phyloP scores from a whole-genome alignment of 164 flowering plant species.

The Kalanchoe fedtschenkoi region DNA sequence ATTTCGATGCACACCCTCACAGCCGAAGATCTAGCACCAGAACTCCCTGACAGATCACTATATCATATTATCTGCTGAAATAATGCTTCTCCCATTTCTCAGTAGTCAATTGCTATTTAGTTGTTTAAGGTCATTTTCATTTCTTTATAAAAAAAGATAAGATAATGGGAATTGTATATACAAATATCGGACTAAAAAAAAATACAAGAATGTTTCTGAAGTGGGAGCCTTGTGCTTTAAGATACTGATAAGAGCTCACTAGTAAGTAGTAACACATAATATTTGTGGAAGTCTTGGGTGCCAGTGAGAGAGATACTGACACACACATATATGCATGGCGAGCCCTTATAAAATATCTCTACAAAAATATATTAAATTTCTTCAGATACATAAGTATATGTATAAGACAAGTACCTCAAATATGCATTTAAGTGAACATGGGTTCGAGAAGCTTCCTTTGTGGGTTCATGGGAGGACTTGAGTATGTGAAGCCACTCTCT shows the following conservation, averaged over 20 bases:
- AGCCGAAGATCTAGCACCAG: too few relatives aligned
- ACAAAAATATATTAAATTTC: neutral
- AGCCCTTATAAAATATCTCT: neutral
- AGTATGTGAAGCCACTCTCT: neutral
- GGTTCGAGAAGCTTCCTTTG: neutral
- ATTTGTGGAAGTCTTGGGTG: neutral
- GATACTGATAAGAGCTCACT: neutral
- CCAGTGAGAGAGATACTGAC: neutral
- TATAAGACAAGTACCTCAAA: neutral
- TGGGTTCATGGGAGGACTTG: neutral
- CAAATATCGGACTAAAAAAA: neutral
- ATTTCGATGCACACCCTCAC: too few relatives aligned
- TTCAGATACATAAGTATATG: neutral
- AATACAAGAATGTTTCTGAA: neutral
- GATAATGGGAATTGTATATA: neutral
- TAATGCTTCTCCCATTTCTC: neutral
- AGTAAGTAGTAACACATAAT: neutral
- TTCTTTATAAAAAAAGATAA: neutral
- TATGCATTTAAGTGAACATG: neutral
- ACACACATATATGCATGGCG: too few relatives aligned
- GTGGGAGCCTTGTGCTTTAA: neutral
- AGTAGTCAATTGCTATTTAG: neutral
- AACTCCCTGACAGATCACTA: too few relatives aligned
- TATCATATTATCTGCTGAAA: too few relatives aligned
- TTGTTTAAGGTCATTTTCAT: neutral